phyloP scores from a whole-genome alignment of 1,284 basidiomycete genomes.

The Laetiporus sulphureus region DNA sequence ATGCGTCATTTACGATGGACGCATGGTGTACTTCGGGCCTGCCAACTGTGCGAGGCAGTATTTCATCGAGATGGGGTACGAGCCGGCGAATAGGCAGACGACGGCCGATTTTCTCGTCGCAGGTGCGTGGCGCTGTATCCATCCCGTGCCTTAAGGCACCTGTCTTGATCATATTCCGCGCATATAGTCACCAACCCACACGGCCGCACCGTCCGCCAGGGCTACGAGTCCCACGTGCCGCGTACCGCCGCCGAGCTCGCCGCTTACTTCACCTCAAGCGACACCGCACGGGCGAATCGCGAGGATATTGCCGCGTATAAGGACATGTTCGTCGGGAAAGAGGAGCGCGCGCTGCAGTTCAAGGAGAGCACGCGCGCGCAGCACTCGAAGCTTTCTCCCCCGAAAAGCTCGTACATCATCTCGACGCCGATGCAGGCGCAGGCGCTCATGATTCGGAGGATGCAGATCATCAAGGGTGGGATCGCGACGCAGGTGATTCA shows the following conservation, averaged over 20 bases:
- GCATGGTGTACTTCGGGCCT: conserved; percentile 55
- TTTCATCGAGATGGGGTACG: conserved; percentile 54
- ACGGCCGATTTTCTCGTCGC: conserved; percentile 50
- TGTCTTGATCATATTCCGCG: neutral
- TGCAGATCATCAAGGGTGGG: conserved; percentile 57
- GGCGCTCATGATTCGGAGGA: conserved; percentile 50
- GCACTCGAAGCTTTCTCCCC: conserved; percentile 26
- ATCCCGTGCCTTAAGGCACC: no score
- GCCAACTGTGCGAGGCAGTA: conserved; percentile 44
- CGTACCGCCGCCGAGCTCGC: conserved; percentile 39
- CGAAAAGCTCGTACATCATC: conserved; percentile 16
- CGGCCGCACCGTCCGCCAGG: conserved; percentile 33
- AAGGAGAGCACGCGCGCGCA: conserved; percentile 40
- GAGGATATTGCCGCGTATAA: conserved; percentile 36
- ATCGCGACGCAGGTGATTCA: conserved; percentile 27
- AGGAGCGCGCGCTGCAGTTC: conserved; percentile 28
- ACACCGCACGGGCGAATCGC: conserved; percentile 29
- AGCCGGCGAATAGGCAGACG: conserved; percentile 42
- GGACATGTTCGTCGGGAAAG: conserved; percentile 8
- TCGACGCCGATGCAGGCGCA: conserved; percentile 43
- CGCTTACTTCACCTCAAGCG: conserved; percentile 34
- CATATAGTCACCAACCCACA: conserved; percentile 37
- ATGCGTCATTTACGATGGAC: conserved; percentile 53
- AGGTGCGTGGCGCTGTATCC: no score
- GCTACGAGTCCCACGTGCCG: conserved; percentile 34